phyloP scores from a whole-genome alignment of 192 early-diverging fungal genomes.

The Mortierella alpina region DNA sequence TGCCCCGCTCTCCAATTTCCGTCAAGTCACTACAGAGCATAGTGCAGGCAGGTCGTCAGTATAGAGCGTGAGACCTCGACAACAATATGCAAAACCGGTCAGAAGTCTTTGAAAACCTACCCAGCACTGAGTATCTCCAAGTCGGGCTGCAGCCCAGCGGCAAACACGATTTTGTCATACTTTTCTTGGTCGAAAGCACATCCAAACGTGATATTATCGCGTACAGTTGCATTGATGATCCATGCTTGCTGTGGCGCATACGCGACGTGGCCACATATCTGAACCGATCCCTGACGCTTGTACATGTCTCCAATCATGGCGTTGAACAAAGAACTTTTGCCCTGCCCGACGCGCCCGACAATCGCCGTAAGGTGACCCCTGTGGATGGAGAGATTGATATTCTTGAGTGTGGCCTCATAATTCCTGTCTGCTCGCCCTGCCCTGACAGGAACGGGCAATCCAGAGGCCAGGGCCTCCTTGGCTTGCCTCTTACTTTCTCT shows the following conservation, averaged over 20 bases:
- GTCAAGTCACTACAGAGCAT: slow-evolving; percentile 21
- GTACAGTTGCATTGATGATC: slow-evolving; percentile 54
- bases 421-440: no score
- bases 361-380: slow-evolving; percentile 23
- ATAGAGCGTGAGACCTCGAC: no score
- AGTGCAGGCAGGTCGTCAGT: no score
- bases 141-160: slow-evolving; percentile 18
- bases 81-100: no score
- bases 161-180: slow-evolving; percentile 57
- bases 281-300: slow-evolving; percentile 66
- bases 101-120: no score
- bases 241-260: slow-evolving; percentile 63
- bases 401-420: background rate
- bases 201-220: slow-evolving; percentile 88
- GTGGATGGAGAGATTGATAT: slow-evolving; percentile 54
- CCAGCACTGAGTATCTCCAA: slow-evolving; percentile 43
- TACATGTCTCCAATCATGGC: slow-evolving; percentile 90
- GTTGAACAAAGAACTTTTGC: slow-evolving; percentile 60
- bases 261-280: slow-evolving; percentile 69
- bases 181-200: slow-evolving; percentile 64
- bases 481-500: no score
- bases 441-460: background rate
- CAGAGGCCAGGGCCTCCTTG: background rate
- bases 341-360: slow-evolving; percentile 57
- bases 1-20: slow-evolving; percentile 59